Percentiles rank a stretch among this genome's conserved stretches.
phyloP scores from a whole-genome alignment of 2,329 filamentous ascomycete species.

The Diaporthe amygdali region DNA sequence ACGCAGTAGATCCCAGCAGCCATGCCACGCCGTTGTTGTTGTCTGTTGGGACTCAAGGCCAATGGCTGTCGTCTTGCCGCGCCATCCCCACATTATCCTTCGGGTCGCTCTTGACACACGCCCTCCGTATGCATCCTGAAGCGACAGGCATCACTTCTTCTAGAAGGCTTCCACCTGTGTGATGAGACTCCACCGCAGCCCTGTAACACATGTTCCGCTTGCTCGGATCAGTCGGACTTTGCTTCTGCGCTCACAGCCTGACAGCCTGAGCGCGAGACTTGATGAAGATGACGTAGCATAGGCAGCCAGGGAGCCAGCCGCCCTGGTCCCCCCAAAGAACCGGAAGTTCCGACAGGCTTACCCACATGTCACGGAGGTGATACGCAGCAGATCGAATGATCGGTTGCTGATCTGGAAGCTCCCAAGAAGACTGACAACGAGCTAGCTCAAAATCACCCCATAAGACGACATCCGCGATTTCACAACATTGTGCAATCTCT shows the following conservation, averaged over 20 bases:
- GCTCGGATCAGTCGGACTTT: constrained; percentile 22
- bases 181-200: constrained; percentile 22
- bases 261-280: background rate
- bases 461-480: constrained; percentile 2
- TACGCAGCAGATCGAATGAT: constrained; percentile 1
- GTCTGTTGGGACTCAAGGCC: background rate
- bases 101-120: constrained; percentile 10
- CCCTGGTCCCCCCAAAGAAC: background rate
- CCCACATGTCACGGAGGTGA: constrained; percentile 4
- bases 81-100: constrained; percentile 12
- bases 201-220: constrained; percentile 14
- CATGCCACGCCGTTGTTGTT: background rate
- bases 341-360: constrained; percentile 11
- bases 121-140: constrained; percentile 10
- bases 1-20: constrained; percentile 5
- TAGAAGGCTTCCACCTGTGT: constrained; percentile 24
- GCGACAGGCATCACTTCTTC: constrained; percentile 23
- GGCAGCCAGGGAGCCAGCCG: background rate
- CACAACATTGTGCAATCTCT: background rate
- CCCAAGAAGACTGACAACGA: background rate
- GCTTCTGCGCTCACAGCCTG: constrained; percentile 2
- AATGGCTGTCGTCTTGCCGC: constrained; percentile 4
- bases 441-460: background rate
- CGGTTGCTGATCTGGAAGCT: constrained; percentile 4
- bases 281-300: constrained; percentile 21